A percentile compares a stretch with the other conserved stretches of the same genome.
Conservation (phyloP, 2,329 filamentous ascomycete genomes). For the Beauveria asiatica region DNA sequence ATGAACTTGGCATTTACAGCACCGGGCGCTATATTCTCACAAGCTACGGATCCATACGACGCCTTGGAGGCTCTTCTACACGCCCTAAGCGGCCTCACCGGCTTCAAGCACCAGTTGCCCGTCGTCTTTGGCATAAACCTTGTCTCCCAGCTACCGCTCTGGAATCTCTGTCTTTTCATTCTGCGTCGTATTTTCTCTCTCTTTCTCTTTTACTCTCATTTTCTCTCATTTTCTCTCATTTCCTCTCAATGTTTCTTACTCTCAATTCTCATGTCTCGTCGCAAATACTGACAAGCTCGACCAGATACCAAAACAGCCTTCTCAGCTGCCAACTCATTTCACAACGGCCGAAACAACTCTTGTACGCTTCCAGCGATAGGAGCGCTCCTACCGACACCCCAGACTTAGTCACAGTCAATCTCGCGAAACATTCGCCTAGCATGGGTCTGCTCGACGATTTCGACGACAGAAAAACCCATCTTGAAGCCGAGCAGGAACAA, state of each 20-base stretch:
- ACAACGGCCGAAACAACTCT: constrained; percentile 1
- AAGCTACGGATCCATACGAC: not conserved
- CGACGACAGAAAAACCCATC: constrained; percentile 57
- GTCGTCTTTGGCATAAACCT: not conserved
- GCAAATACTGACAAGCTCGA: not conserved
- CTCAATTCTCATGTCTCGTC: not conserved
- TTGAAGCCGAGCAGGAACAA: constrained; percentile 50
- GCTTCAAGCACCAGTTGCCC: not conserved
- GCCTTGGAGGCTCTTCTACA: not conserved
- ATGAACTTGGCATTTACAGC: not conserved
- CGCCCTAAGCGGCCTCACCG: not conserved
- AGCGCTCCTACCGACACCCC: not conserved
- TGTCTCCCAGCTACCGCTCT: not conserved
- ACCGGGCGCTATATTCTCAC: not conserved
- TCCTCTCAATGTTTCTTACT: not conserved
- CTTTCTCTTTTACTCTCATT: not conserved
- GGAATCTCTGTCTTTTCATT: not conserved
- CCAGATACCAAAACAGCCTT: not conserved
- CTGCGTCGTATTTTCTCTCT: no score
- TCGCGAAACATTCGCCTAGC: constrained; percentile 47
- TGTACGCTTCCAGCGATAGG: not conserved
- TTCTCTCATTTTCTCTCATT: not conserved
- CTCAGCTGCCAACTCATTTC: constrained; percentile 1
- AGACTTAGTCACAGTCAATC: not conserved
- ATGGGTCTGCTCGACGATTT: constrained; percentile 60